These are phyloP conservation scores for Neurospora sp. DNA, from an alignment of 495 filamentous ascomycete species.

Conservation along the genomic window DNA sequence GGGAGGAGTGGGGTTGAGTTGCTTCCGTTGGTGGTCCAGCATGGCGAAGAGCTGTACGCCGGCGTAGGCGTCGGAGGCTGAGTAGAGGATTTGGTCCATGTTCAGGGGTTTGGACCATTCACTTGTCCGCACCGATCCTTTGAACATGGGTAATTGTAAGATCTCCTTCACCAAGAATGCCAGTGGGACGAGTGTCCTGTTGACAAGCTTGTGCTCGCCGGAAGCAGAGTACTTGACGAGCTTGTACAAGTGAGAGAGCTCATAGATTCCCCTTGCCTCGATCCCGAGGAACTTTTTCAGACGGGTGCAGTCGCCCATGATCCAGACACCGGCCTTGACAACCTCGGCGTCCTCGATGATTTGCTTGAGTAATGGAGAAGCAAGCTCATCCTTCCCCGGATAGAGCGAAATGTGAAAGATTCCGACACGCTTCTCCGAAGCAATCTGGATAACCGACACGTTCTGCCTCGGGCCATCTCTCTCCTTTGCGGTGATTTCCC, in stretches of 20 bases:
- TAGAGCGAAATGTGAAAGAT: slow-evolving; percentile 71
- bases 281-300: slow-evolving; percentile 56
- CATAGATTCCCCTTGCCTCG: slow-evolving; percentile 55
- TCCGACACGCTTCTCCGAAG: slow-evolving; percentile 65
- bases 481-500: slow-evolving; percentile 44
- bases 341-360: slow-evolving; percentile 62
- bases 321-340: slow-evolving; percentile 67
- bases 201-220: slow-evolving; percentile 43
- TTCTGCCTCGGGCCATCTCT: slow-evolving; percentile 47
- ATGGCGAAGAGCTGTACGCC: slow-evolving; percentile 60
- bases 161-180: slow-evolving; percentile 58
- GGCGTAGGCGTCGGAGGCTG: slow-evolving; percentile 76
- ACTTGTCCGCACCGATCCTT: slow-evolving; percentile 59
- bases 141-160: slow-evolving; percentile 66
- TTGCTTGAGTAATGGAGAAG: slow-evolving; percentile 55
- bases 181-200: slow-evolving; percentile 55
- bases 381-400: slow-evolving; percentile 44
- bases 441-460: slow-evolving; percentile 70
- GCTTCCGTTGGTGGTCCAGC: slow-evolving; percentile 55
- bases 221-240: slow-evolving; percentile 51
- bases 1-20: slow-evolving; percentile 58
- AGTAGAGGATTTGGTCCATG: slow-evolving; percentile 66
- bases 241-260: slow-evolving; percentile 72
- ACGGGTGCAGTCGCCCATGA: slow-evolving; percentile 64
- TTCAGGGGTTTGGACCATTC: slow-evolving; percentile 58